Percentiles rank a stretch among this genome's conserved stretches.
phyloP scores from a whole-genome alignment of 345 rosid genomes.

The Eucalyptus marginata region DNA sequence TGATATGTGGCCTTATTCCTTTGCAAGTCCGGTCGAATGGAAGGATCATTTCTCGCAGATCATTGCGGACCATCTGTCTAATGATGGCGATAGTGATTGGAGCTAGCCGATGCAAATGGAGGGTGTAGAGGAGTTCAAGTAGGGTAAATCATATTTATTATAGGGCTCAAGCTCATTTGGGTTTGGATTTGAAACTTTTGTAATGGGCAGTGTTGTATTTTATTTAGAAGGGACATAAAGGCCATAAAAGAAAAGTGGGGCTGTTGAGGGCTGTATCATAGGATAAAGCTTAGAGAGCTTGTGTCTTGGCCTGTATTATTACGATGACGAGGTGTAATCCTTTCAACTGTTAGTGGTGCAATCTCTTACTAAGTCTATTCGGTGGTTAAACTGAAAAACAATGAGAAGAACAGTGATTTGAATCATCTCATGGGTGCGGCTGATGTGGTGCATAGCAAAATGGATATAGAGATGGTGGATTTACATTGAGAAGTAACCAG shows the following conservation, averaged over 20 bases:
- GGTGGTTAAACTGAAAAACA: not conserved
- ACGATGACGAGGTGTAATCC: not conserved
- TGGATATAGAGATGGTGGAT: not conserved
- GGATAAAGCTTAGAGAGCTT: not conserved
- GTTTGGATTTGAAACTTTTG: not conserved
- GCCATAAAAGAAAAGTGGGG: not conserved
- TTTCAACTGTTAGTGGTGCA: not conserved
- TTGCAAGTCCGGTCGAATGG: slow-evolving; percentile 67
- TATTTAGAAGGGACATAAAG: not conserved
- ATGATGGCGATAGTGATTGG: not conserved
- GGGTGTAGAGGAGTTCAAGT: not conserved
- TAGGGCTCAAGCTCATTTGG: not conserved
- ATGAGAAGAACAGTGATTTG: not conserved
- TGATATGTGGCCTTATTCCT: slow-evolving; percentile 60
- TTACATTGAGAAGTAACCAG: not conserved
- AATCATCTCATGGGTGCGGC: not conserved
- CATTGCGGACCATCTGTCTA: not conserved
- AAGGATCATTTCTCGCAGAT: slow-evolving; percentile 30
- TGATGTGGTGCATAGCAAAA: not conserved
- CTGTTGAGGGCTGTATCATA: not conserved
- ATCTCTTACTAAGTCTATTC: not conserved
- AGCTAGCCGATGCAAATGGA: not conserved
- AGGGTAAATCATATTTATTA: not conserved
- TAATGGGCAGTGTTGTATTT: not conserved
- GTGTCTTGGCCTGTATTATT: not conserved